Evolutionary conservation across 441 rosid species (phyloP).

Genomic region (Hypseocharis bilobata): DNA sequence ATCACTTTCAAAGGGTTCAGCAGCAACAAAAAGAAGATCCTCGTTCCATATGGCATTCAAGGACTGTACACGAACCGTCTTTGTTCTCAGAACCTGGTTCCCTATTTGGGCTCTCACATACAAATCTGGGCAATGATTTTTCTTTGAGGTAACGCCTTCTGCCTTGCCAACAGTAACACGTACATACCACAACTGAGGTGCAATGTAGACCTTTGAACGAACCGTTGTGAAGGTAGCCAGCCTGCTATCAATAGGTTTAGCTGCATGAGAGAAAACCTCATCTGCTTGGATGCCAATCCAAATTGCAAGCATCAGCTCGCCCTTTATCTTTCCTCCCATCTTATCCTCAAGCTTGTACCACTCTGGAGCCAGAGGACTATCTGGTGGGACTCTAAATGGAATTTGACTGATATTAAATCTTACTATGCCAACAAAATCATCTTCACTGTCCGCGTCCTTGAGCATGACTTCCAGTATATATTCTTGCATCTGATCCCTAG

Average conservation of each 20-base stretch:
- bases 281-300: constrained; percentile 98
- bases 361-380: constrained; percentile 89
- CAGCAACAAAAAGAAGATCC: constrained; percentile 76
- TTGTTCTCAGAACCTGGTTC: constrained; percentile 73
- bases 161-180: constrained; percentile 79
- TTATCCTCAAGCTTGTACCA: constrained; percentile 80
- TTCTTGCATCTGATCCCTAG: constrained; percentile 89
- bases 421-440: constrained; percentile 71
- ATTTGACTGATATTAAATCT: constrained; percentile 72
- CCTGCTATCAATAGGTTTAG: constrained; percentile 55
- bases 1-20: constrained; percentile 86
- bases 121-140: constrained; percentile 69
- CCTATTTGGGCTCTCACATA: constrained; percentile 77
- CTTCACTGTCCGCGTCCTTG: constrained; percentile 77
- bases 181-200: constrained; percentile 84
- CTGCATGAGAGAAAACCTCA: constrained; percentile 87
- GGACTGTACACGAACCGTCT: constrained; percentile 70
- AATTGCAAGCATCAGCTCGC: constrained; percentile 92
- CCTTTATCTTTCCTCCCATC: constrained; percentile 76
- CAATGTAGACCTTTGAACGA: constrained; percentile 85
- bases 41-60: constrained; percentile 83
- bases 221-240: constrained; percentile 46
- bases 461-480: constrained; percentile 66
- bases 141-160: constrained; percentile 72
- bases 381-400: constrained; percentile 80